Conservation (phyloP, 768 basidiomycete species). For the Russula olivacea region DNA sequence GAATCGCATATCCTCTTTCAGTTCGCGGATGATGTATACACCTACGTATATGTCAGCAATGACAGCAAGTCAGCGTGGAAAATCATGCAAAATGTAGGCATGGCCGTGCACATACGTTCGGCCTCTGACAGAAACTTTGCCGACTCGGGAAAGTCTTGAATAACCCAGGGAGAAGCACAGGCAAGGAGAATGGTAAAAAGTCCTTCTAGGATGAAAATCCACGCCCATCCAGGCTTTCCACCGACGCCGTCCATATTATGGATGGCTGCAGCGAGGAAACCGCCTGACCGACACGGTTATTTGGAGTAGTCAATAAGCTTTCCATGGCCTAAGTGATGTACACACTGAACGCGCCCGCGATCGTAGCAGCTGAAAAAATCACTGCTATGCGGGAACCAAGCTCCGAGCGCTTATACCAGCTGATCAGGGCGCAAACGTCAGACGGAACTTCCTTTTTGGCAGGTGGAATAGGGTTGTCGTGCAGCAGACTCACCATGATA, state of each 20-base stretch:
- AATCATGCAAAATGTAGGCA: neutral
- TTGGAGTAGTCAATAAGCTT: neutral
- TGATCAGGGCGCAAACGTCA: neutral
- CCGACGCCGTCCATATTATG: conserved; percentile 1
- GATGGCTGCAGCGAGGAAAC: neutral
- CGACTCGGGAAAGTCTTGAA: conserved; percentile 1
- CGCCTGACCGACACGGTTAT: neutral
- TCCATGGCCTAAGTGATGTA: neutral
- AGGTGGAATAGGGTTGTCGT: neutral
- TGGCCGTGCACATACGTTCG: neutral
- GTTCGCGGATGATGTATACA: neutral
- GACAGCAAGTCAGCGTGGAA: neutral
- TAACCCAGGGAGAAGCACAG: neutral
- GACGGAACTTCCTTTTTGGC: neutral
- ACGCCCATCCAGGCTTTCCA: conserved; percentile 1
- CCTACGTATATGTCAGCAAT: neutral
- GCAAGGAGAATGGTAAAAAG: neutral
- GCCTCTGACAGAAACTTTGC: neutral
- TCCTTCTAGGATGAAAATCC: conserved; percentile 4
- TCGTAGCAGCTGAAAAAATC: neutral
- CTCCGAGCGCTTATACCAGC: conserved; percentile 4
- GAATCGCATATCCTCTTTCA: neutral
- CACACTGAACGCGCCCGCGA: neutral
- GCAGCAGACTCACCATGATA: neutral
- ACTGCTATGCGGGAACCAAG: neutral